Evolutionary conservation across 2,329 filamentous ascomycete genomes (phyloP), one percentile per base, ranked within the genome.

Genomic region (Didymellaceae sp.): DNA sequence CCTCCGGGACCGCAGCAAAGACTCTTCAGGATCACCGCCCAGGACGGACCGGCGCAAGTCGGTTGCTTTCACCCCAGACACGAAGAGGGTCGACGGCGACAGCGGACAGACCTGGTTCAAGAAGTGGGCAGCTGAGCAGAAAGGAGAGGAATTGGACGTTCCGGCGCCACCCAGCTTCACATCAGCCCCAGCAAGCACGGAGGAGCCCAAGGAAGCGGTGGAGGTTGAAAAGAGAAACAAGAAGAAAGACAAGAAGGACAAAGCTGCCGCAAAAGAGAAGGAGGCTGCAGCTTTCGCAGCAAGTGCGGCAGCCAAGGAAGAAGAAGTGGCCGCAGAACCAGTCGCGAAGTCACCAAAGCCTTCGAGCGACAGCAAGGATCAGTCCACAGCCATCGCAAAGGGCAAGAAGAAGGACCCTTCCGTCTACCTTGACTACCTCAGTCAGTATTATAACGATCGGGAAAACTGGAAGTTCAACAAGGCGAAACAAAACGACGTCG

Each of bases 391-490:
- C 39, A 9, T 41, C 6, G 22, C 42, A 6, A 61, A 68, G 45
- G 54, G 63, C 41, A 67, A 71, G 55, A 66, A 73, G 73, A 71
- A 74, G 71, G 80, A 83, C 54, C 74, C 86, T 46, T 80, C 83
- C 37, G 82, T 86, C 11, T 87, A 91, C 50, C 79, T 95, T 13
- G 80, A 84, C 44, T 97, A 97, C 70, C 82, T 97, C 34, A 80
- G 80, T 37, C 85, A 87, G 68, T 96, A 91, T 81, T 81, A 89
- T 74, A 82, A 81, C 46, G 82, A 86, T 54, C 86, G 86, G 50
- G 78, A 81, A 8, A 80, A 79, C 61, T 97, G 93, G 93, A 97
- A 96, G 74, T 97, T 97, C 79, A 96, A 95, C 78, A 97, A 97
- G 77, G 92, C 91, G 62, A 86, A 91, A 68, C 92, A 97, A 74